phyloP scores from a whole-genome alignment of 768 basidiomycete genomes.

The Lentinula guzmanii region DNA sequence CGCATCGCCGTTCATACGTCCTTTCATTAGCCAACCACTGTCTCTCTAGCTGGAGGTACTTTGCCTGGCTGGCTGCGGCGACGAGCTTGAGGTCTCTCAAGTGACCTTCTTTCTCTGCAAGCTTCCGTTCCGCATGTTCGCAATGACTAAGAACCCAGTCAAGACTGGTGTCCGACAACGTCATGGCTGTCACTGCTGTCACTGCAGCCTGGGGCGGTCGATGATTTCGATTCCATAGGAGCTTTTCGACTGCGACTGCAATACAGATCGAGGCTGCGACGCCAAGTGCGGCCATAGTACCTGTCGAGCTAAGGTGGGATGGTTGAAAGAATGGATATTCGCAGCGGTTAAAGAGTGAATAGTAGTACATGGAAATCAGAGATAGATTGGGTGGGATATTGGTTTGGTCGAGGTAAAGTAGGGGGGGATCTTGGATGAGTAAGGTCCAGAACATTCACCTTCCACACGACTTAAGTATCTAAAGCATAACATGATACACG shows the following conservation, averaged over 20 bases:
- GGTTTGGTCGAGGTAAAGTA: not conserved
- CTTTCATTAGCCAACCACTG: conserved; percentile 2
- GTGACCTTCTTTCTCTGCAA: not conserved
- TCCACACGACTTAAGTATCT: not conserved
- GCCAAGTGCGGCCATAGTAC: not conserved
- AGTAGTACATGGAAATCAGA: not conserved
- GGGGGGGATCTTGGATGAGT: too few species aligned
- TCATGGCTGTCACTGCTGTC: not conserved
- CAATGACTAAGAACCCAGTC: conserved; percentile 1
- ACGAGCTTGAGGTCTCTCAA: not conserved
- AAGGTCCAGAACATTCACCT: not conserved
- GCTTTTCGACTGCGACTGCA: not conserved
- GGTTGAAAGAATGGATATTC: not conserved
- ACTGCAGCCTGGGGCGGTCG: not conserved
- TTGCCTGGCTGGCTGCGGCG: conserved; percentile 5
- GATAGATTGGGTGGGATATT: not conserved
- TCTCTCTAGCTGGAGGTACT: conserved; percentile 5
- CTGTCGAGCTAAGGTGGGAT: not conserved
- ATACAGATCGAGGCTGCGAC: conserved; percentile 1
- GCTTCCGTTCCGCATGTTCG: not conserved
- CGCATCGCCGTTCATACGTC: conserved; percentile 1
- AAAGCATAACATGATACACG: too few species aligned
- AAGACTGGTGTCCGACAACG: not conserved
- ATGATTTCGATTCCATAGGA: not conserved
- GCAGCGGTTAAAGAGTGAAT: conserved; percentile 1